These are phyloP conservation scores for Diaporthe sp. DNA, from an alignment of 2,329 filamentous ascomycete genomes.

Conservation along the genomic window DNA sequence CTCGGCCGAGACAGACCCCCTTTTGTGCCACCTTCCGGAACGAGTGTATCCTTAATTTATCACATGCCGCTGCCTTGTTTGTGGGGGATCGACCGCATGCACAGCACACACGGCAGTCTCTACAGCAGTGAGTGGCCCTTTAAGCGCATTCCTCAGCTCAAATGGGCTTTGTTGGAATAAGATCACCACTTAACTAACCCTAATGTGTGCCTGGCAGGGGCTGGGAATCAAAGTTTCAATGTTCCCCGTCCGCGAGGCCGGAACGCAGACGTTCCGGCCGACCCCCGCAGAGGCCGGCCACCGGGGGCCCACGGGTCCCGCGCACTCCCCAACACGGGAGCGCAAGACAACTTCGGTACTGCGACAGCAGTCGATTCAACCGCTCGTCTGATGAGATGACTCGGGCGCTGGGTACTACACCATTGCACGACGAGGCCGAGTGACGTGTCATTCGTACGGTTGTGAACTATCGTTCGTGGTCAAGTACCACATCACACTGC, in stretches of 20 bases:
- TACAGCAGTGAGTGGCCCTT: not conserved
- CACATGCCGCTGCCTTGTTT: not conserved
- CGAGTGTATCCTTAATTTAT: not conserved
- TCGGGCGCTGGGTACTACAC: no score
- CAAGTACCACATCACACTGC: not conserved
- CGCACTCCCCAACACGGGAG: constrained; percentile 12
- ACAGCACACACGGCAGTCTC: no score
- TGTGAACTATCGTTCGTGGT: not conserved
- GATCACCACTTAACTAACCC: not conserved
- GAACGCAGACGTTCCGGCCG: constrained; percentile 37
- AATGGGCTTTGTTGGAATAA: not conserved
- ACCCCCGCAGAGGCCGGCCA: constrained; percentile 23
- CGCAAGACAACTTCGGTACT: not conserved
- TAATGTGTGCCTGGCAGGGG: not conserved
- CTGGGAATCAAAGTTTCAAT: constrained; percentile 4
- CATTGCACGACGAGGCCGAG: not conserved
- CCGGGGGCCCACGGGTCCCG: constrained; percentile 24
- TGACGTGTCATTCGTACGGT: not conserved
- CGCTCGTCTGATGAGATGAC: constrained; percentile 20
- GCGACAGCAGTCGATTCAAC: constrained; percentile 17
- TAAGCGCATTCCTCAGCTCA: not conserved
- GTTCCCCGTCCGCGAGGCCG: constrained; percentile 21
- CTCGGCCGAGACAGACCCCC: not conserved
- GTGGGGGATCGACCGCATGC: not conserved
- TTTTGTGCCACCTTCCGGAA: not conserved